Conservation (phyloP, 257 asterid genomes). For the Voacanga thouarsii region DNA sequence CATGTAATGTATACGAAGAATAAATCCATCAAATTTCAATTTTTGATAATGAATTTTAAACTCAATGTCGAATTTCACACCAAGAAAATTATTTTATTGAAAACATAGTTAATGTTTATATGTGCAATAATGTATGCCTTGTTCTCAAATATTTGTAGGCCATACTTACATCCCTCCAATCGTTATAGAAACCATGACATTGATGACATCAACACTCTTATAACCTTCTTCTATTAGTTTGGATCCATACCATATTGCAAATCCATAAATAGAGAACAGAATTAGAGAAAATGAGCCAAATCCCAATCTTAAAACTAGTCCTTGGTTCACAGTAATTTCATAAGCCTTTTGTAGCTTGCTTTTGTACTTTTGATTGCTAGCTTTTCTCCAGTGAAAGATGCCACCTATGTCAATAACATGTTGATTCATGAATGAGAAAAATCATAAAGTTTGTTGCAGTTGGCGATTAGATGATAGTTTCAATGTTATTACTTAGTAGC, state of each 20-base stretch:
- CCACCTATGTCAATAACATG: constrained; percentile 39
- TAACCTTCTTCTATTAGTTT: constrained; percentile 44
- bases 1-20: not conserved
- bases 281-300: constrained; percentile 38
- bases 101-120: not conserved
- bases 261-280: constrained; percentile 45
- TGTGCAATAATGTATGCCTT: not conserved
- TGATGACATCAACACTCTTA: constrained; percentile 44
- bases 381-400: constrained; percentile 62
- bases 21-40: not conserved
- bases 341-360: constrained; percentile 43
- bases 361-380: constrained; percentile 44
- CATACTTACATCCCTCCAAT: constrained; percentile 61
- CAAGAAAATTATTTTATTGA: not conserved
- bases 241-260: constrained; percentile 64
- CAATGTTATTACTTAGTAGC: not conserved
- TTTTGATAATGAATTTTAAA: not conserved
- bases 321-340: constrained; percentile 40
- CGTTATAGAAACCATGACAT: constrained; percentile 53
- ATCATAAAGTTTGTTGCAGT: not conserved
- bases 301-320: constrained; percentile 56
- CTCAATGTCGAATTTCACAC: not conserved
- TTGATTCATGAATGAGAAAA: not conserved
- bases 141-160: no score
- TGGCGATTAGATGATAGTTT: not conserved